phyloP scores from a whole-genome alignment of 495 filamentous ascomycete genomes.

The Annulohypoxylon bovei region DNA sequence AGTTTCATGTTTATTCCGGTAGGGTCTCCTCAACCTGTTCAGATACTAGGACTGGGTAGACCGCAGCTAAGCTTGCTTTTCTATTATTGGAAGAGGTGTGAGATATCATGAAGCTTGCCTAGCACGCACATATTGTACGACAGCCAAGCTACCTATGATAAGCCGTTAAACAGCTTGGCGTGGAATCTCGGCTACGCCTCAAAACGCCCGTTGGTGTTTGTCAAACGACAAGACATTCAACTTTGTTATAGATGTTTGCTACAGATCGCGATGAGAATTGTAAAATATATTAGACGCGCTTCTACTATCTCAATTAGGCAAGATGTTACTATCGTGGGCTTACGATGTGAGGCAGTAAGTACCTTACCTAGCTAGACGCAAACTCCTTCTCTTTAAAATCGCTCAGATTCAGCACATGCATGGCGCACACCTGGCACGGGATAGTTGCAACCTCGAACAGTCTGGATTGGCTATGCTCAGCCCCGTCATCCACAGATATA shows the following conservation, averaged over 20 bases:
- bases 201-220: slow-evolving; percentile 7
- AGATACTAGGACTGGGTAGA: too few species aligned
- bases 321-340: slow-evolving; percentile 23
- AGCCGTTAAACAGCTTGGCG: slow-evolving; percentile 20
- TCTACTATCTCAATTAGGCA: slow-evolving; percentile 21
- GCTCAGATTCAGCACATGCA: slow-evolving; percentile 33
- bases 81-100: background rate
- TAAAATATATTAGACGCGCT: slow-evolving; percentile 23
- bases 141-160: slow-evolving; percentile 14
- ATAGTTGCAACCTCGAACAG: background rate
- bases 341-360: slow-evolving; percentile 10
- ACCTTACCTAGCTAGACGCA: slow-evolving; percentile 9
- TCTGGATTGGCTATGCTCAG: background rate
- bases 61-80: background rate
- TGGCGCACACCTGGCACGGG: background rate
- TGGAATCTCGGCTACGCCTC: slow-evolving; percentile 13
- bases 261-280: background rate
- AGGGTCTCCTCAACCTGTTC: too few species aligned
- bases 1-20: too few species aligned
- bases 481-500: slow-evolving; percentile 7
- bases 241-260: slow-evolving; percentile 1
- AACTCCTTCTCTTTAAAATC: slow-evolving; percentile 10
- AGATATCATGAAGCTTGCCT: background rate
- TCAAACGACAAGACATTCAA: slow-evolving; percentile 17
- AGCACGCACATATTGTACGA: background rate